Evolutionary conservation across 371 early-diverging fungal genomes (phyloP).

Genomic region (Quaeritorhiza haematococci): DNA sequence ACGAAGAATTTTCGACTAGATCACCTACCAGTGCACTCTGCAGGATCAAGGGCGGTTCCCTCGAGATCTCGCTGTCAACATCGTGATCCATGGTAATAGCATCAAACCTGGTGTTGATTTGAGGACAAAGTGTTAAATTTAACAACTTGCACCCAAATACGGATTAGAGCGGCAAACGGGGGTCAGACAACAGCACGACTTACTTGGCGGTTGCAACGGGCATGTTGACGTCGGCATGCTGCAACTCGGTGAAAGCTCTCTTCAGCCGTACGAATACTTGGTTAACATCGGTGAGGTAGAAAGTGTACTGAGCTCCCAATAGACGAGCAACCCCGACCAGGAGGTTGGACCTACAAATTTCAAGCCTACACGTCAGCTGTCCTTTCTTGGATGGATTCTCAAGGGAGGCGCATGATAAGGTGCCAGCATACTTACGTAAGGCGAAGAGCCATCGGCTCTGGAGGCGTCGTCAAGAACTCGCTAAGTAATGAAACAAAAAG

Average conservation of each 20-base stretch:
- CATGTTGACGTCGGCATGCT: constrained; percentile 12
- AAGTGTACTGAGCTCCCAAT: constrained; percentile 9
- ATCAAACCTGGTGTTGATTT: constrained; percentile 10
- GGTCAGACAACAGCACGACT: no score
- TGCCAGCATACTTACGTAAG: constrained; percentile 1
- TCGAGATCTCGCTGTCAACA: constrained; percentile 1
- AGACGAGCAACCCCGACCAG: constrained; percentile 18
- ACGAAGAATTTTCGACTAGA: no score
- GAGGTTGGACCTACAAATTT: constrained; percentile 12
- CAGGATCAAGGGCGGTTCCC: constrained; percentile 1
- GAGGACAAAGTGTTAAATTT: no score
- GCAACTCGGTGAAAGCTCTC: constrained; percentile 4
- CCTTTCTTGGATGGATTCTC: no score
- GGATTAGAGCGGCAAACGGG: no score
- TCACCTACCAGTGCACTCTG: no score
- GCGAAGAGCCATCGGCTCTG: constrained; percentile 18
- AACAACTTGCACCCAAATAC: no score
- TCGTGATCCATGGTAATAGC: constrained; percentile 11
- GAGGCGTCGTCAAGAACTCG: constrained; percentile 8
- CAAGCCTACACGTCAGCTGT: background rate
- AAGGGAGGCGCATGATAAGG: no score
- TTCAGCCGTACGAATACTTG: constrained; percentile 13
- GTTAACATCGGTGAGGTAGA: constrained; percentile 16
- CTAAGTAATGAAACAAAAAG: constrained; percentile 1
- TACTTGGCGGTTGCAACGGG: constrained; percentile 7